phyloP scores from a whole-genome alignment of 768 basidiomycete genomes.

The Mycena kentingensis region DNA sequence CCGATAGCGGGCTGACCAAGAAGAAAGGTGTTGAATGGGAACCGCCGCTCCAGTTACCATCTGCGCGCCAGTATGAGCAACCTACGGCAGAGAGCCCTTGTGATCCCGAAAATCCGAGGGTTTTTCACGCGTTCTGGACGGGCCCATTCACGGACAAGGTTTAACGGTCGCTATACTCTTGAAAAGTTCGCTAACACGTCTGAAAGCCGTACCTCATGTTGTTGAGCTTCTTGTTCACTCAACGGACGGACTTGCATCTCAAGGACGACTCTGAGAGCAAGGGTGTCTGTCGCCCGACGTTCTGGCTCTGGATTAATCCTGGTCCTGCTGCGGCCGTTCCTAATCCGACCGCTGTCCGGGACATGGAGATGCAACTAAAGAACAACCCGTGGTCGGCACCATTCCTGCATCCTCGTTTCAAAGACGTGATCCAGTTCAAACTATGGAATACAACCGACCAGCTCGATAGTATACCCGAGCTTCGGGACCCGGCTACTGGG shows the following conservation, averaged over 20 bases:
- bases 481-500: conserved; percentile 84
- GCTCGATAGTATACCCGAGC: conserved; percentile 86
- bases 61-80: conserved; percentile 54
- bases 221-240: conserved; percentile 93
- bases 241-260: conserved; percentile 84
- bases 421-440: conserved; percentile 90
- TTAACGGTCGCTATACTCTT: too few species aligned
- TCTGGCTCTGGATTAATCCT: conserved; percentile 99
- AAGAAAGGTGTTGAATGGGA: conserved; percentile 68
- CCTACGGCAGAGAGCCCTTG: conserved; percentile 65
- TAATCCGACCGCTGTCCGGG: conserved; percentile 74
- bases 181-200: too few species aligned
- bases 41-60: conserved; percentile 44
- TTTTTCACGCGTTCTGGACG: conserved; percentile 99
- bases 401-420: conserved; percentile 90
- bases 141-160: conserved; percentile 99
- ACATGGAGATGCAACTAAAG: conserved; percentile 84
- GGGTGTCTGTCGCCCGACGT: conserved; percentile 79
- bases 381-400: conserved; percentile 93
- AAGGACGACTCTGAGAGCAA: conserved; percentile 49
- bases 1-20: conserved; percentile 57
- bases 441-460: conserved; percentile 99
- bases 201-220: conserved; percentile 94
- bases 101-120: conserved; percentile 79
- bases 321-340: conserved; percentile 92